Evolutionary conservation across 345 rosid genomes (phyloP).

Genomic region (Litchi chinensis): DNA sequence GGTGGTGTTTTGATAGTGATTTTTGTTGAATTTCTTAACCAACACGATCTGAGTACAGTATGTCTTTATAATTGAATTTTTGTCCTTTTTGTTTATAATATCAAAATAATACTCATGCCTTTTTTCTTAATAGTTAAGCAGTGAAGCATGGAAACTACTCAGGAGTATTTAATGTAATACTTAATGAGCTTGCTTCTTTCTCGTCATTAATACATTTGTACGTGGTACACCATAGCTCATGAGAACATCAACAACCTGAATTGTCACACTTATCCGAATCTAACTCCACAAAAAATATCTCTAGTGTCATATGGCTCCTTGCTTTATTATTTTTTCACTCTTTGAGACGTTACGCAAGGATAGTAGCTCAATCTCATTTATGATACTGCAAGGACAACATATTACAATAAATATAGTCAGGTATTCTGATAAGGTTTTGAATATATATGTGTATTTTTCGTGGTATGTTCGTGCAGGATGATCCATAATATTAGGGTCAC

Average conservation of each 20-base stretch:
- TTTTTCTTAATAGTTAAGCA: background rate
- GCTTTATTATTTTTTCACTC: conserved; percentile 2
- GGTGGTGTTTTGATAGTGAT: no score
- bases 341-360: background rate
- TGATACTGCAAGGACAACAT: conserved; percentile 5
- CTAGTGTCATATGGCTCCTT: background rate
- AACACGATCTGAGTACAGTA: no score
- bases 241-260: background rate
- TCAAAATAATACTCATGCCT: background rate
- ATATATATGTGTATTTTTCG: background rate
- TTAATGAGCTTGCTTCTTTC: background rate
- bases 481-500: background rate
- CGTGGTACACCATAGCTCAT: background rate
- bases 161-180: background rate
- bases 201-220: background rate
- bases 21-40: background rate
- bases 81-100: no score
- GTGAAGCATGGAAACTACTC: background rate
- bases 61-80: no score
- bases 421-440: conserved; percentile 15
- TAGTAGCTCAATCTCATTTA: conserved; percentile 18
- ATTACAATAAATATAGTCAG: conserved; percentile 5
- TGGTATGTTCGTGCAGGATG: background rate
- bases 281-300: background rate
- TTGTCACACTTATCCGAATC: background rate